A percentile compares a stretch with the other conserved stretches of the same genome.
Evolutionary conservation across 495 filamentous ascomycete species (phyloP).

Genomic region (Hypoxylon fuscum): DNA sequence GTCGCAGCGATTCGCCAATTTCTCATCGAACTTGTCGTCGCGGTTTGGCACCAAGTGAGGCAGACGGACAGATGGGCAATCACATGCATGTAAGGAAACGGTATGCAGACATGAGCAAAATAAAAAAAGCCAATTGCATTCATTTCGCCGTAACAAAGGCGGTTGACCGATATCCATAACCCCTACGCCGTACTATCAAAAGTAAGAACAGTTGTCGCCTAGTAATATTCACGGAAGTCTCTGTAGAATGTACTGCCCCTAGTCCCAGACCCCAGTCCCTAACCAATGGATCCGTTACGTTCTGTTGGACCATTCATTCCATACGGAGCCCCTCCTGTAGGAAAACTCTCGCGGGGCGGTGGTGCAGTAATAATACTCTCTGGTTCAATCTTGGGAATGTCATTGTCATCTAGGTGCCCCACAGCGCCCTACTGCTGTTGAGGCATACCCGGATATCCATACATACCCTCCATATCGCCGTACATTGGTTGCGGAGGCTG

Average conservation of each 20-base stretch:
- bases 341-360: too few species aligned
- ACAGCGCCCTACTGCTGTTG: slow-evolving; percentile 68
- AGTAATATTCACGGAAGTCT: slow-evolving; percentile 32
- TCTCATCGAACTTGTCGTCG: slow-evolving; percentile 72
- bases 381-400: neutral
- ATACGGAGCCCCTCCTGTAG: too few species aligned
- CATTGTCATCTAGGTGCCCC: neutral
- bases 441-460: slow-evolving; percentile 81
- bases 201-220: slow-evolving; percentile 20
- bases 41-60: slow-evolving; percentile 73
- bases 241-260: slow-evolving; percentile 27
- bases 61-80: neutral
- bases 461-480: slow-evolving; percentile 81
- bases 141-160: slow-evolving; percentile 12
- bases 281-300: too few species aligned
- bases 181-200: slow-evolving; percentile 39
- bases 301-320: too few species aligned
- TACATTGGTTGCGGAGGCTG: slow-evolving; percentile 76
- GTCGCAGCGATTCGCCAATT: slow-evolving; percentile 70
- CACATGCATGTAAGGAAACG: neutral
- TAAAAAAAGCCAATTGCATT: slow-evolving; percentile 28
- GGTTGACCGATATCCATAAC: slow-evolving; percentile 19
- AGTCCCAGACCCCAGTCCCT: too few species aligned
- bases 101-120: neutral
- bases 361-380: too few species aligned